Conservation (phyloP, 352 stramenopile genomes). For the Phytophthora brassicae region DNA sequence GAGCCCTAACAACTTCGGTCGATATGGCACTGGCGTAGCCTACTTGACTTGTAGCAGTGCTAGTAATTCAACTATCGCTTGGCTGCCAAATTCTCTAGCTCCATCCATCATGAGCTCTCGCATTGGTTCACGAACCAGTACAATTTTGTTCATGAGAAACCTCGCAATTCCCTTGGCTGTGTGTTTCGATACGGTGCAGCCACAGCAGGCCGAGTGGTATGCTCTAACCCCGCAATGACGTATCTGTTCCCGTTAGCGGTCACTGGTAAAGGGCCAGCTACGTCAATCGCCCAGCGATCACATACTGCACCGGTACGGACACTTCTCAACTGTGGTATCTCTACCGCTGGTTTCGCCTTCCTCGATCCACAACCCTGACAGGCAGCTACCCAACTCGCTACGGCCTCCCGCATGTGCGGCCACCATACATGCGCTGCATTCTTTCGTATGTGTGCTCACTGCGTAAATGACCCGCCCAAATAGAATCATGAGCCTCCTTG, state of each 20-base stretch:
- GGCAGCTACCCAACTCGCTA: not conserved
- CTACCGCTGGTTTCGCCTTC: not conserved
- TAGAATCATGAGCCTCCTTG: slow-evolving; percentile 12
- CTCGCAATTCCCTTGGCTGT: slow-evolving; percentile 1
- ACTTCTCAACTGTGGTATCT: slow-evolving; percentile 3
- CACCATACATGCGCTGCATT: not conserved
- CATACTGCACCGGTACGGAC: not conserved
- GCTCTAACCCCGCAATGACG: slow-evolving; percentile 14
- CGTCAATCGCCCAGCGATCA: slow-evolving; percentile 12
- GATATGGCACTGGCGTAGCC: slow-evolving; percentile 17
- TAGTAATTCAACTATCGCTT: slow-evolving; percentile 1
- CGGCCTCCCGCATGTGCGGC: not conserved
- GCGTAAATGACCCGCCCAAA: slow-evolving; percentile 3
- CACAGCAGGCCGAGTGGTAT: slow-evolving; percentile 20
- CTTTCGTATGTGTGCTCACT: not conserved
- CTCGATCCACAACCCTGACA: slow-evolving; percentile 3
- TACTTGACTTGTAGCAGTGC: slow-evolving; percentile 21
- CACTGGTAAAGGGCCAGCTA: not conserved
- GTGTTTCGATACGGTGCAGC: not conserved
- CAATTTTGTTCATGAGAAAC: slow-evolving; percentile 14
- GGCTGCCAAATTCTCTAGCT: not conserved
- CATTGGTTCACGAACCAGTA: slow-evolving; percentile 16
- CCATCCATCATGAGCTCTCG: slow-evolving; percentile 21
- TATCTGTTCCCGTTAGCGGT: slow-evolving; percentile 3
- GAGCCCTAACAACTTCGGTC: slow-evolving; percentile 15